phyloP scores from a whole-genome alignment of 1,139 yeast species.

The Nakaseomyces delphensis region DNA sequence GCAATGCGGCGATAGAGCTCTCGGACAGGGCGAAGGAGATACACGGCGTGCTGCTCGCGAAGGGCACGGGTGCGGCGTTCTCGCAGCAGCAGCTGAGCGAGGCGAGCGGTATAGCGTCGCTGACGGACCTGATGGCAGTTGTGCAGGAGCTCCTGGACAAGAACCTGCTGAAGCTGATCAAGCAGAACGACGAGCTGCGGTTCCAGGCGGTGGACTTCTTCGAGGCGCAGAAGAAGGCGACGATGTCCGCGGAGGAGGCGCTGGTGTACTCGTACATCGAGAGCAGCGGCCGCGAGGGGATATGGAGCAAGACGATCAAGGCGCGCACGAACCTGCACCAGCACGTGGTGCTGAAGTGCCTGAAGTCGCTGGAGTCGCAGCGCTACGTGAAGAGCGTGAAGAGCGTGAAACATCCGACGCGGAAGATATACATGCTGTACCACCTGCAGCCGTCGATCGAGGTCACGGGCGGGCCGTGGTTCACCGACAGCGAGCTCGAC shows the following conservation, averaged over 20 bases:
- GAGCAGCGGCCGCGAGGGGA: slow-evolving; percentile 90
- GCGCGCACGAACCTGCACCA: slow-evolving; percentile 89
- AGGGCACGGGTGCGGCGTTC: slow-evolving; percentile 40
- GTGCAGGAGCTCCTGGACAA: slow-evolving; percentile 59
- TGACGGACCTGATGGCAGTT: slow-evolving; percentile 44
- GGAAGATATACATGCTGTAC: slow-evolving; percentile 92
- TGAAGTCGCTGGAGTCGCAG: slow-evolving; percentile 75
- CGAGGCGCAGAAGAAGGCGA: slow-evolving; percentile 63
- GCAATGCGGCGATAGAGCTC: slow-evolving; percentile 18
- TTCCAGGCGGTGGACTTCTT: slow-evolving; percentile 63
- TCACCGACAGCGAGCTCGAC: slow-evolving; percentile 90
- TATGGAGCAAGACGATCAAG: slow-evolving; percentile 91
- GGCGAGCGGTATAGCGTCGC: slow-evolving; percentile 34
- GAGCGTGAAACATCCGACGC: slow-evolving; percentile 89
- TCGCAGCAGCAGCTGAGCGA: slow-evolving; percentile 52
- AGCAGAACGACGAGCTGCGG: slow-evolving; percentile 54
- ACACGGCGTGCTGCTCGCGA: slow-evolving; percentile 51
- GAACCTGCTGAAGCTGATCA: slow-evolving; percentile 60
- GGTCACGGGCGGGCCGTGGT: slow-evolving; percentile 99
- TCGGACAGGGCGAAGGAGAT: slow-evolving; percentile 47
- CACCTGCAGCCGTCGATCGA: slow-evolving; percentile 89
- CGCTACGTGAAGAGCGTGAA: slow-evolving; percentile 84
- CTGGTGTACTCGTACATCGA: slow-evolving; percentile 87
- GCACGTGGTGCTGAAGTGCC: slow-evolving; percentile 77
- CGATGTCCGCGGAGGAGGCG: slow-evolving; percentile 82